Evolutionary conservation across 2,329 filamentous ascomycete species (phyloP), one percentile per base, ranked within the genome.

Genomic region (Coniochaeta hoffmannii): DNA sequence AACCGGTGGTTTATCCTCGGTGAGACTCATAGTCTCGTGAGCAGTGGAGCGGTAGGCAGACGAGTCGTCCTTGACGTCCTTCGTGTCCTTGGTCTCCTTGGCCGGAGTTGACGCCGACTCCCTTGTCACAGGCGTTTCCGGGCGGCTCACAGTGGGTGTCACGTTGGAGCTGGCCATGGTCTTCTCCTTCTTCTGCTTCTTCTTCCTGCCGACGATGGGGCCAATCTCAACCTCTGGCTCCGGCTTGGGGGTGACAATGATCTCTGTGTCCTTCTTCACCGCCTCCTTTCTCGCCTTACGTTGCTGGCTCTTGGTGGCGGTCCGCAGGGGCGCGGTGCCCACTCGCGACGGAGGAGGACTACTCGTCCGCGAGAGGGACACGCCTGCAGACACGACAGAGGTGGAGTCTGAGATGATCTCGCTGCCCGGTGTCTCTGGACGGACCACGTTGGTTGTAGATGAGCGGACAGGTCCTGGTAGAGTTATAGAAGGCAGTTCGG

Each of bases 121-220:
- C 9, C 44, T 34, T 4, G 55, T 38, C 1, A 58, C 50, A 0
- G 65, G 63, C 0, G 63, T 65, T 19, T 62, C 55, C 2, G 63
- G 59, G 9, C 61, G 59, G 53, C 62, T 65, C 4, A 50, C 58
- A 2, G 61, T 71, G 61, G 63, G 57, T 2, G 61, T 61, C 11
- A 59, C 56, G 31, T 61, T 68, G 26, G 61, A 46, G 49, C 61
- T 65, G 19, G 60, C 53, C 31, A 62, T 65, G 63, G 71, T 71
- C 59, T 82, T 86, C 63, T 87, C 84, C 71, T 90, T 93, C 76
- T 89, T 91, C 67, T 89, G 83, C 73, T 93, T 94, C 76, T 90
- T 93, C 76, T 91, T 91, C 53, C 89, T 82, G 32, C 88, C 88
- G 51, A 90, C 68, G 38, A 95, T 87, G 0, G 90, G 89, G 8